Base-by-base conservation (phyloP, 2,329 filamentous ascomycete species). In the Colletotrichum australisinense region DNA sequence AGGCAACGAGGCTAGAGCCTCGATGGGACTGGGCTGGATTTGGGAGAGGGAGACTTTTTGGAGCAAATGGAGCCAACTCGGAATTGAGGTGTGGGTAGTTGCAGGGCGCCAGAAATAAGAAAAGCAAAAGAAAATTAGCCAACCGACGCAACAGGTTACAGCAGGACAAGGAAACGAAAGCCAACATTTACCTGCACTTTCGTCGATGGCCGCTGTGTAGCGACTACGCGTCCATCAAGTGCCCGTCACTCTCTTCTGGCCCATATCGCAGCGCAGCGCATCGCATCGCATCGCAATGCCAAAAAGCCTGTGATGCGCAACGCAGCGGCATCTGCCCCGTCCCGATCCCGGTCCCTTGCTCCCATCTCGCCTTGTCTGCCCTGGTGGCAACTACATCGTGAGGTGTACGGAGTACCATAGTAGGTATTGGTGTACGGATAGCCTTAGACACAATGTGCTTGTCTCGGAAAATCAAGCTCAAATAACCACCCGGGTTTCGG, bases 1-100 rank as follows among this genome's bases (percentile, higher is more conserved):
- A 73, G 71, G 71, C 71, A 73, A 73, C 71, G 71, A 73, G 71
- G 67, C 71, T 73, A 73, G 69, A 66, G 52, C 60, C 59, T 42
- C 65, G 60, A 70, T 58, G 67, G 69, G 69, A 57, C 63, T 67
- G 56, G 69, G 46, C 68, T 67, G 42, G 56, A 28, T 42, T 60
- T 49, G 14, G 69, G 63, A 67, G 30, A 60, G 72, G 62, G 72
- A 63, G 72, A 35, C 12, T 9, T 63, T 67, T 46, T 49, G 35
- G 60, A 35, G 58, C 62, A 30, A 52, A 32, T 49, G 35, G 67
- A 35, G 58, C 62, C 42, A 52, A 32, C 24, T 64, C 59, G 53
- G 56, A 71, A 42, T 63, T 46, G 58, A 42, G 26, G 57, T 65
- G 72, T 74, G 72, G 72, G 58, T 68, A 63, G 57, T 55, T 68